Percentiles rank a stretch among this genome's conserved stretches.
Evolutionary conservation across 2,329 filamentous ascomycete genomes (phyloP).

Genomic region (Coniella vitis): DNA sequence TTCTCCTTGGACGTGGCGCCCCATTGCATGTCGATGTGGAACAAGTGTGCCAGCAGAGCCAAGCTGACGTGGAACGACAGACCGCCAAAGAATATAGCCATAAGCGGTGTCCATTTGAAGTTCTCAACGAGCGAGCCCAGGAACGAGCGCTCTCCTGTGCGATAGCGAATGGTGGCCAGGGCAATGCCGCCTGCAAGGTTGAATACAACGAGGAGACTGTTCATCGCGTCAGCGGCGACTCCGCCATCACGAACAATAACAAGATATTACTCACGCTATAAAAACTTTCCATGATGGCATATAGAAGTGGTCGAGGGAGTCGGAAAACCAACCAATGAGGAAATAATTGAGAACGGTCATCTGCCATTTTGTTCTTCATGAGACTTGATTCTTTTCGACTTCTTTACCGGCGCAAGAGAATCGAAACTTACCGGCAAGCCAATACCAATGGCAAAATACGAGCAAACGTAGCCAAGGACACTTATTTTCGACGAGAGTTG

Average conservation of each 20-base stretch:
- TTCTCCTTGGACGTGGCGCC: conserved; percentile 51
- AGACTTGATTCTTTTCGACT: no score
- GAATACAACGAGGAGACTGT: conserved; percentile 58
- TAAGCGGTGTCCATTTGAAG: conserved; percentile 55
- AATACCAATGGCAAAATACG: conserved; percentile 60
- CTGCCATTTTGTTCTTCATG: no score
- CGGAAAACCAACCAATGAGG: conserved; percentile 64
- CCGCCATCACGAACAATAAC: no score
- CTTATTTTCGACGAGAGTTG: conserved; percentile 61
- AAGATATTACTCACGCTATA: no score
- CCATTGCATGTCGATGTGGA: conserved; percentile 39
- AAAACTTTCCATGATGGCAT: conserved; percentile 59
- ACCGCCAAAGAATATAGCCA: conserved; percentile 36
- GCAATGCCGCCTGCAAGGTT: conserved; percentile 52
- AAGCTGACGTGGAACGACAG: conserved; percentile 34
- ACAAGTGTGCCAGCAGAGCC: conserved; percentile 34
- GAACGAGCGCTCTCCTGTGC: conserved; percentile 47
- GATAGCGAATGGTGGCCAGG: conserved; percentile 56
- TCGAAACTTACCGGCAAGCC: no score
- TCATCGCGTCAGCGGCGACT: no score
- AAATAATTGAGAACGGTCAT: conserved; percentile 65
- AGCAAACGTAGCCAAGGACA: conserved; percentile 62
- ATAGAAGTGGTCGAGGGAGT: conserved; percentile 58
- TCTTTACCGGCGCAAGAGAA: no score
- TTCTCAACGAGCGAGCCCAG: conserved; percentile 43